Evolutionary conservation across 371 early-diverging fungal species (phyloP).

Genomic region (Mucor saturninus): DNA sequence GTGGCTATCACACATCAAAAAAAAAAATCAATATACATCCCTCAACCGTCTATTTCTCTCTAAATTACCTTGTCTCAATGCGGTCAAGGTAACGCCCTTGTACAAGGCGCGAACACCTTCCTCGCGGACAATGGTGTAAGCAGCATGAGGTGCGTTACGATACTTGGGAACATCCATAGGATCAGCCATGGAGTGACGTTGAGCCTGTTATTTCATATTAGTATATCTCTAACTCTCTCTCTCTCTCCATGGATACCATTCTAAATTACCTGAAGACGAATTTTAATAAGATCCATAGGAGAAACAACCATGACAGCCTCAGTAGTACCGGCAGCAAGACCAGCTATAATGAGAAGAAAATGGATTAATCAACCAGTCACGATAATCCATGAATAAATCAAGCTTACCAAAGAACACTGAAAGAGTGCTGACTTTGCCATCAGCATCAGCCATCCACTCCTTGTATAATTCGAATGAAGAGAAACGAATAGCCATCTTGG

Average conservation of each 20-base stretch:
- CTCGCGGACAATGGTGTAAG: constrained; percentile 90
- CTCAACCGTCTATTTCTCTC: not conserved
- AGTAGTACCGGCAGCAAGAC: constrained; percentile 95
- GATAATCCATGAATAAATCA: not conserved
- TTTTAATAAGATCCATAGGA: constrained; percentile 97
- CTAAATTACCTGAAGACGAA: constrained; percentile 78
- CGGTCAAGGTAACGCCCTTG: constrained; percentile 94
- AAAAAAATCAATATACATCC: not conserved
- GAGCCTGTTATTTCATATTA: constrained; percentile 59
- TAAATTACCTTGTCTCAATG: constrained; percentile 84
- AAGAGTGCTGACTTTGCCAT: constrained; percentile 72
- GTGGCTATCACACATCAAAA: constrained; percentile 64
- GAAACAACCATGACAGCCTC: constrained; percentile 97
- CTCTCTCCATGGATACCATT: not conserved
- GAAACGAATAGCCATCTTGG: constrained; percentile 99
- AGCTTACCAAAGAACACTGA: constrained; percentile 83
- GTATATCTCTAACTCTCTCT: not conserved
- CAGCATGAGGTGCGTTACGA: constrained; percentile 93
- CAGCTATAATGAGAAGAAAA: constrained; percentile 63
- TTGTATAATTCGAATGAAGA: constrained; percentile 96
- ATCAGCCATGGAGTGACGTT: constrained; percentile 94
- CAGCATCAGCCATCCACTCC: constrained; percentile 72
- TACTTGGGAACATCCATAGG: constrained; percentile 97
- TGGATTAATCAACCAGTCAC: not conserved
- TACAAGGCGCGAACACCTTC: constrained; percentile 93